phyloP scores from a whole-genome alignment of 345 rosid genomes.

The Lepidium africanum region DNA sequence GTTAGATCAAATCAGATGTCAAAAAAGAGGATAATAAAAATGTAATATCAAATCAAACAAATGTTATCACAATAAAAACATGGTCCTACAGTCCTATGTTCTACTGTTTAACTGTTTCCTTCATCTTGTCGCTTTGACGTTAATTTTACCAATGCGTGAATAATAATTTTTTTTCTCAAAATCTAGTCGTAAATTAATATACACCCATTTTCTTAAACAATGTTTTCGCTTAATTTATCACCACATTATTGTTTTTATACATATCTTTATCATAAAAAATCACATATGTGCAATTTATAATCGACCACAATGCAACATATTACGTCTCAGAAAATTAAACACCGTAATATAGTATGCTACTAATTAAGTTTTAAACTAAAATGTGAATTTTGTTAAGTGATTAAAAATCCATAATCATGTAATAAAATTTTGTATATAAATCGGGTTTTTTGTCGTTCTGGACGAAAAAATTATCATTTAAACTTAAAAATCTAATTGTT shows the following conservation, averaged over 20 bases:
- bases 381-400: no score
- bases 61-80: constrained; percentile 25
- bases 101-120: constrained; percentile 28
- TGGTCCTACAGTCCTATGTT: constrained; percentile 23
- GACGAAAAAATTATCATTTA: no score
- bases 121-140: constrained; percentile 28
- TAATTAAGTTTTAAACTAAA: background rate
- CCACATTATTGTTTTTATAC: background rate
- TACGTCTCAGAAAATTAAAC: background rate
- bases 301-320: background rate
- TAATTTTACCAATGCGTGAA: constrained; percentile 15
- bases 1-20: constrained; percentile 32
- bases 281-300: background rate
- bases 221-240: background rate
- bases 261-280: background rate
- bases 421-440: no score
- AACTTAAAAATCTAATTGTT: no score
- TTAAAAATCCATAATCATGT: no score
- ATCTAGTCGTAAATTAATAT: background rate
- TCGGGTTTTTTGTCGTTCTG: no score
- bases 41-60: constrained; percentile 30
- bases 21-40: constrained; percentile 23
- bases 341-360: background rate
- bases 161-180: constrained; percentile 3
- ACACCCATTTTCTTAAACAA: background rate